Base-by-base conservation (phyloP, 2,329 filamentous ascomycete genomes). In the Fusarium austroafricanum region DNA sequence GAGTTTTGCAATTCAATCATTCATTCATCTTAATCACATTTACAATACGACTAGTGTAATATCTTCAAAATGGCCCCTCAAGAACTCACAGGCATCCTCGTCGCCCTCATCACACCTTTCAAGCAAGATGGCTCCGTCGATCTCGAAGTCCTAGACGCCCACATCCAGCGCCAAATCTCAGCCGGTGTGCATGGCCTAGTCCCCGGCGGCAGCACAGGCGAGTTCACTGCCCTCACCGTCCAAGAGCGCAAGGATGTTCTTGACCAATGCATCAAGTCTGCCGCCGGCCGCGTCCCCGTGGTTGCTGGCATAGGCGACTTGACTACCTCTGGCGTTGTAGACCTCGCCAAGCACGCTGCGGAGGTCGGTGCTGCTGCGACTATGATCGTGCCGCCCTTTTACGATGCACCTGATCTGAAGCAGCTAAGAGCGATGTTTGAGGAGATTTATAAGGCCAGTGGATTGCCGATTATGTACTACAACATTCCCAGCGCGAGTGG, bases 351-450 rank as follows among this genome's bases (percentile, higher is more conserved):
- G 55, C 68, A 71, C 4, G 68, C 68, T 20, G 68, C 68, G 8
- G 78, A 83, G 17, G 68, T 21, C 10, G 73, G 73, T 6, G 82
- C 82, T 0, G 74, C 76, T 3, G 81, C 82, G 0, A 69, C 82
- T 0, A 84, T 85, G 83, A 79, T 84, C 14, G 82, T 84, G 0
- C 83, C 83, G 7, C 83, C 83, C 0, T 85, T 80, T 73, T 84
- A 85, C 64, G 83, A 85, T 43, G 76, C 82, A 0, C 75, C 80
- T 29, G 80, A 73, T 59, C 65, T 82, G 20, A 73, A 75, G 18
- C 68, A 74, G 60, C 47, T 74, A 20, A 58, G 51, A 31, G 76
- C 82, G 43, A 74, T 84, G 31, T 72, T 85, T 56, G 56, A 55
- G 2, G 83, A 83, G 37, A 79, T 85, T 26, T 76, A 81, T 55